phyloP scores from a whole-genome alignment of 176 grass and related monocot genomes.

The Eleusine indica region DNA sequence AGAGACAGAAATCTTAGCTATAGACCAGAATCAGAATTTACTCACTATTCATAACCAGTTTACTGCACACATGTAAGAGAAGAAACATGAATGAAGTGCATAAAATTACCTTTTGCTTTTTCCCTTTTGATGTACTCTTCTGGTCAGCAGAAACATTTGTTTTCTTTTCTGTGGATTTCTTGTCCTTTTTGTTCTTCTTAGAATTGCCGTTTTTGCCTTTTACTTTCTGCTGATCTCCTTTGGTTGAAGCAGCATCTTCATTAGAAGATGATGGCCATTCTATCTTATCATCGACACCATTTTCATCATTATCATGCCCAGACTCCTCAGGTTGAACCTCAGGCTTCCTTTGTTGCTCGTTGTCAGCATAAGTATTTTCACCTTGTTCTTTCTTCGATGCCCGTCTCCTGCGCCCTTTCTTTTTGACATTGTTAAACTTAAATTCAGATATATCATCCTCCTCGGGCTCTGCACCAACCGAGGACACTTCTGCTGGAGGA shows the following conservation, averaged over 20 bases:
- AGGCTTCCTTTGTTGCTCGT: constrained; percentile 10
- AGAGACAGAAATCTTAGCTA: not conserved
- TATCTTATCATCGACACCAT: constrained; percentile 39
- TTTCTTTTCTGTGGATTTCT: constrained; percentile 56
- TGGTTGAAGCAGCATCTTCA: constrained; percentile 36
- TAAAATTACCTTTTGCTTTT: constrained; percentile 82
- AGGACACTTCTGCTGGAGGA: constrained; percentile 40
- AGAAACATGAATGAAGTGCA: not conserved
- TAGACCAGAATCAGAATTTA: constrained; percentile 1
- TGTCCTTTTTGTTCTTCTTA: constrained; percentile 72
- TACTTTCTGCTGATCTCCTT: constrained; percentile 43
- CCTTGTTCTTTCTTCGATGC: constrained; percentile 50
- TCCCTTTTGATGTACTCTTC: constrained; percentile 64
- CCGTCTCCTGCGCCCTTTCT: constrained; percentile 46
- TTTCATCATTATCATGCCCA: constrained; percentile 36
- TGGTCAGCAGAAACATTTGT: constrained; percentile 44
- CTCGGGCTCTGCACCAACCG: not conserved
- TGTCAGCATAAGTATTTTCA: constrained; percentile 39
- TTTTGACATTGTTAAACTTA: constrained; percentile 40
- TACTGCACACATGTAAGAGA: not conserved
- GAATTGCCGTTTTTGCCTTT: constrained; percentile 42
- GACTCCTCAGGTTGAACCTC: constrained; percentile 29
- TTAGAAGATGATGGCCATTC: constrained; percentile 52
- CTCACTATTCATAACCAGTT: not conserved
- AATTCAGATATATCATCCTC: constrained; percentile 29